Conservation (phyloP, 2,329 filamentous ascomycete species). For the Alternaria sp. region DNA sequence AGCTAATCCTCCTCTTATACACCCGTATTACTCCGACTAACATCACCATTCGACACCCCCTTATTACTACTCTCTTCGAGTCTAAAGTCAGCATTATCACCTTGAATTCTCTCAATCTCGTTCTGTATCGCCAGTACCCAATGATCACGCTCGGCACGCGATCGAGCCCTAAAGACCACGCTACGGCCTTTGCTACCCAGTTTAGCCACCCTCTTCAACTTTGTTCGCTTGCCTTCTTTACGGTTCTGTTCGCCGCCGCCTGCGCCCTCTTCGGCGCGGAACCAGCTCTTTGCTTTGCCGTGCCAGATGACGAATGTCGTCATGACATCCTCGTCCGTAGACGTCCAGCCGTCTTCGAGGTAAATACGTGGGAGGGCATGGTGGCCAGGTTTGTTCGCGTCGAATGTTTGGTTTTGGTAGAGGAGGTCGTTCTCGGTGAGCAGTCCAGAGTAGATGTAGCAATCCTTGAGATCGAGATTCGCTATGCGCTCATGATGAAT, state of each 20-base stretch:
- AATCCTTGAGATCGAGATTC: constrained; percentile 67
- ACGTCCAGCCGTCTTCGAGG: constrained; percentile 68
- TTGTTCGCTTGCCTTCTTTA: constrained; percentile 56
- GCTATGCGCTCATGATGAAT: constrained; percentile 70
- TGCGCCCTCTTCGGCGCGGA: constrained; percentile 54
- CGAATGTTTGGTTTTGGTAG: constrained; percentile 70
- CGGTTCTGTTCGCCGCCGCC: constrained; percentile 39
- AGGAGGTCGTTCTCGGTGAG: constrained; percentile 69
- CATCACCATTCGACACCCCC: background rate
- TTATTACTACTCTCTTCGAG: constrained; percentile 38
- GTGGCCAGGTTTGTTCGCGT: constrained; percentile 67
- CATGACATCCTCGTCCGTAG: constrained; percentile 70
- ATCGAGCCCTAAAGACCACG: constrained; percentile 71
- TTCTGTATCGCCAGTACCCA: constrained; percentile 72
- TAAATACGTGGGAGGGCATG: constrained; percentile 68
- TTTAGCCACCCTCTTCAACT: constrained; percentile 67
- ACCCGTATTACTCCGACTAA: constrained; percentile 2
- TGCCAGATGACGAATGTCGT: constrained; percentile 74
- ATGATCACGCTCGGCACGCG: constrained; percentile 70
- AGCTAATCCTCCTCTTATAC: background rate
- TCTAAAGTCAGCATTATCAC: constrained; percentile 59
- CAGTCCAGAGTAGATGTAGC: constrained; percentile 71
- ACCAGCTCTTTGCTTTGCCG: constrained; percentile 64
- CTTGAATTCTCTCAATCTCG: constrained; percentile 68
- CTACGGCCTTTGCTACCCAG: constrained; percentile 68